Evolutionary conservation across 805 yeast genomes (phyloP).

Genomic region (Ogataea siamensis): DNA sequence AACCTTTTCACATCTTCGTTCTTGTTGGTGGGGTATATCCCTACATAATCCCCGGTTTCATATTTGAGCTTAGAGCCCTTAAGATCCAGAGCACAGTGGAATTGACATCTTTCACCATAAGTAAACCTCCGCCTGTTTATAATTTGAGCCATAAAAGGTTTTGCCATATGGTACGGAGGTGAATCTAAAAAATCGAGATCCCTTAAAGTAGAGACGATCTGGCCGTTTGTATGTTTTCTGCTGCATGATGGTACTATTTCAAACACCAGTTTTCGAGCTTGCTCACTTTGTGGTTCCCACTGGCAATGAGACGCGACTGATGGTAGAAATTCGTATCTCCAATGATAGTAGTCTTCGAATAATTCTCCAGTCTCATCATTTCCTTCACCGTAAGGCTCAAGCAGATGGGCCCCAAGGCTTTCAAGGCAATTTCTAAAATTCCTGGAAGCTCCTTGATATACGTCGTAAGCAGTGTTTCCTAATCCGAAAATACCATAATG

Average conservation of each 20-base stretch:
- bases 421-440: conserved; percentile 50
- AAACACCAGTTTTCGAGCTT: no score
- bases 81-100: conserved; percentile 79
- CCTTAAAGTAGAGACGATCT: conserved; percentile 22
- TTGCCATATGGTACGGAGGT: conserved; percentile 29
- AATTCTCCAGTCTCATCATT: conserved; percentile 89
- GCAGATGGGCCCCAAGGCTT: conserved; percentile 54
- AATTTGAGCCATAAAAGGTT: conserved; percentile 76
- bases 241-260: no score
- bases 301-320: conserved; percentile 52
- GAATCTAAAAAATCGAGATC: conserved; percentile 12
- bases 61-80: conserved; percentile 68
- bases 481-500: conserved; percentile 78
- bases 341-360: conserved; percentile 84
- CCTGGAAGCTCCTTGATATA: conserved; percentile 76
- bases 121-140: conserved; percentile 40
- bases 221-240: conserved; percentile 30
- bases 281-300: conserved; percentile 58
- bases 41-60: conserved; percentile 92
- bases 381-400: conserved; percentile 79
- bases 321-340: conserved; percentile 83
- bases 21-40: conserved; percentile 83
- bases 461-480: conserved; percentile 90
- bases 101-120: conserved; percentile 56
- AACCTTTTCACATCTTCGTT: conserved; percentile 63